Conservation (phyloP, 352 stramenopile genomes). For the Phytophthora cajani region DNA sequence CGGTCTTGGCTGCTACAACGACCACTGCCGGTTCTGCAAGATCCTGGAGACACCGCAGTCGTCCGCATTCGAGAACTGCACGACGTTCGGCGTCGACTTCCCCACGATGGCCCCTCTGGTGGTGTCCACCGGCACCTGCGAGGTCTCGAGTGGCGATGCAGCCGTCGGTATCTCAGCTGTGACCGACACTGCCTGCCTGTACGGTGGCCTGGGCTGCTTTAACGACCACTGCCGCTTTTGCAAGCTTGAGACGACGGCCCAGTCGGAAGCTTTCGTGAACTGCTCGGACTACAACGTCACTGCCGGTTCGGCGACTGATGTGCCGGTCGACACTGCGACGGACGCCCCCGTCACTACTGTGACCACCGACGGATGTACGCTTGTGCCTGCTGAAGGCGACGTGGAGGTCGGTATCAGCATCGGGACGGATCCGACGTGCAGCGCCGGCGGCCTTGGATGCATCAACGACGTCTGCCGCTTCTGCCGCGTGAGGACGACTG, state of each 20-base stretch:
- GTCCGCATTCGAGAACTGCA: constrained; percentile 35
- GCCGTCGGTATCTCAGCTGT: constrained; percentile 40
- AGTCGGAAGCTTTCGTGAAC: constrained; percentile 42
- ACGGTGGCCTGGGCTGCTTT: constrained; percentile 45
- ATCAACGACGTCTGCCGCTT: constrained; percentile 41
- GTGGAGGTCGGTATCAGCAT: constrained; percentile 37
- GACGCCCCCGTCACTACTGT: constrained; percentile 6
- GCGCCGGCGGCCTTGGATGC: constrained; percentile 27
- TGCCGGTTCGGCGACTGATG: constrained; percentile 16
- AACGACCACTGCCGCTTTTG: constrained; percentile 50
- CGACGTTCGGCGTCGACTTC: constrained; percentile 24
- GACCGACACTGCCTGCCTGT: constrained; percentile 33
- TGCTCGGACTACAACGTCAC: constrained; percentile 21
- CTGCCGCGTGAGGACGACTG: constrained; percentile 30
- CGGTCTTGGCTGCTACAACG: not conserved
- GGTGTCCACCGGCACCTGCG: constrained; percentile 21
- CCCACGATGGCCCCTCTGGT: not conserved
- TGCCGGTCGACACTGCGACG: constrained; percentile 10
- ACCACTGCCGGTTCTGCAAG: not conserved
- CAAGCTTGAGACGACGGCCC: constrained; percentile 35
- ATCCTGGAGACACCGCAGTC: constrained; percentile 38
- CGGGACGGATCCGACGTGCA: constrained; percentile 34
- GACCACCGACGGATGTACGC: constrained; percentile 12
- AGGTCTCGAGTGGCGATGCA: constrained; percentile 31
- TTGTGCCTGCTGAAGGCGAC: constrained; percentile 28